phyloP scores from a whole-genome alignment of 805 yeast genomes.

The Metahyphopichia silvanorum region DNA sequence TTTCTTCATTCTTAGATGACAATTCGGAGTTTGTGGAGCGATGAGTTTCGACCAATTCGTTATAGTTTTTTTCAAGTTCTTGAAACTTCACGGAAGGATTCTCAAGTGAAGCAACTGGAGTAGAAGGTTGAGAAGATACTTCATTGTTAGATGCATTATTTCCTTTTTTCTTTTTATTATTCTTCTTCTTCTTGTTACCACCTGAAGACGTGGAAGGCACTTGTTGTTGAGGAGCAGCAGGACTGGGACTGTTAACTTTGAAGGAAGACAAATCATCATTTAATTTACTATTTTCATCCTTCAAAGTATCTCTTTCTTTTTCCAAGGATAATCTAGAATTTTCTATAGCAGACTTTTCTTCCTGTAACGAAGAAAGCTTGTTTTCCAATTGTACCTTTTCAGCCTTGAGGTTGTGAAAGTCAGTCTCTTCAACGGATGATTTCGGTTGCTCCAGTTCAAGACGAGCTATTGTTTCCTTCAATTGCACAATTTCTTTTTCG shows the following conservation, averaged over 20 bases:
- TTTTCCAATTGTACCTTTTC: conserved; percentile 2
- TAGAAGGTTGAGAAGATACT: neutral
- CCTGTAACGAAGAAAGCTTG: no score
- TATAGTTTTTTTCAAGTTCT: conserved; percentile 4
- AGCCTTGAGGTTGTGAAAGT: no score
- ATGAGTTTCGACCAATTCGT: conserved; percentile 11
- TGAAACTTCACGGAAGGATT: neutral
- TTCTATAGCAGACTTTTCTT: no score
- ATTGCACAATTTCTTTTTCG: neutral
- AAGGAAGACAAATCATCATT: no score
- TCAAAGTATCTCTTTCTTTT: no score
- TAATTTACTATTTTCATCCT: no score
- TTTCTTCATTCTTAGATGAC: conserved; percentile 53
- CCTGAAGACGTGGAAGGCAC: conserved; percentile 5
- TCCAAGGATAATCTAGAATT: no score
- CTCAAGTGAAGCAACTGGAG: conserved; percentile 4
- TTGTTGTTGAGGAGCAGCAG: no score
- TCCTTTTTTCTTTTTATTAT: conserved; percentile 10
- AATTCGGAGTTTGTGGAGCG: conserved; percentile 23
- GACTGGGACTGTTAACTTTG: no score
- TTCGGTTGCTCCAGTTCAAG: no score
- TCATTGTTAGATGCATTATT: neutral
- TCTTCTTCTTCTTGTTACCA: conserved; percentile 12
- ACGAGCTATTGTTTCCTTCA: no score
- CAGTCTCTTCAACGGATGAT: no score